Percentiles rank a stretch among this genome's conserved stretches.
These are phyloP conservation scores for Scalesia atractyloides DNA, from an alignment of 129 eudicot species.

Conservation along the genomic window DNA sequence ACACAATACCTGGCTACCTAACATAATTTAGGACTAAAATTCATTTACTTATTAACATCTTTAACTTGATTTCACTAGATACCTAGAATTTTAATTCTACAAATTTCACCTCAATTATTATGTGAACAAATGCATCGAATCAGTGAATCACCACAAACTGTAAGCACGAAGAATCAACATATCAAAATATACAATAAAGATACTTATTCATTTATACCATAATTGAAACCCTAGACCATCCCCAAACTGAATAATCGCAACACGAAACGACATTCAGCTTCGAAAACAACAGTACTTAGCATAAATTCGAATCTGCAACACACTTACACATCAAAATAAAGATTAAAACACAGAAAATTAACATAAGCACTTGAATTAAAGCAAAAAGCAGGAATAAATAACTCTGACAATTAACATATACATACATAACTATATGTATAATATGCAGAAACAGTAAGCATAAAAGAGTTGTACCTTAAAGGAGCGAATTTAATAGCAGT, in stretches of 20 bases:
- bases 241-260: slow-evolving; percentile 21
- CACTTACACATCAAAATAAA: background rate
- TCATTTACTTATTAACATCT: background rate
- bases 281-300: slow-evolving; percentile 8
- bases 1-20: no score
- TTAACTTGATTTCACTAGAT: slow-evolving; percentile 14
- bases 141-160: background rate
- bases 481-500: slow-evolving; percentile 9
- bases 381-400: background rate
- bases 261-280: slow-evolving; percentile 23
- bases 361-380: slow-evolving; percentile 11
- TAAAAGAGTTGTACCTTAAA: slow-evolving; percentile 23
- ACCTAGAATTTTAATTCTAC: background rate
- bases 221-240: slow-evolving; percentile 22
- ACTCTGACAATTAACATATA: slow-evolving; percentile 4
- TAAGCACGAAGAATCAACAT: slow-evolving; percentile 12
- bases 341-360: background rate
- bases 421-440: background rate
- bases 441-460: background rate
- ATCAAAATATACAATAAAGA: background rate
- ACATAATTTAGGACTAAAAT: background rate
- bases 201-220: background rate
- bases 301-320: background rate
- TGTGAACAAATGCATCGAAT: slow-evolving; percentile 10
- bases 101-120: background rate